Evolutionary conservation across 805 yeast genomes (phyloP).

Genomic region (Kurtzmaniella fragi): DNA sequence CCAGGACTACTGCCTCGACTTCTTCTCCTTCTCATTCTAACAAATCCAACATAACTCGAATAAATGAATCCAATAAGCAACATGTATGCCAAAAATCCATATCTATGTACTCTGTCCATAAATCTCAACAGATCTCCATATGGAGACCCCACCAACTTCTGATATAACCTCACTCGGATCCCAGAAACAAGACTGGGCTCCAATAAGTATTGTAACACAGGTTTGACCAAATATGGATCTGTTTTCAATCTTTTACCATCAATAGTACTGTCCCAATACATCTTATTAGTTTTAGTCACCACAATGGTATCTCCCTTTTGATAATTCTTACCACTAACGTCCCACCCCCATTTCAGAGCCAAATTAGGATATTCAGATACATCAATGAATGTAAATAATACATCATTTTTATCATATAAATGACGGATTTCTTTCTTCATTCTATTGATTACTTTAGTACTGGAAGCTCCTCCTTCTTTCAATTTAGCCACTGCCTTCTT

Average conservation of each 20-base stretch:
- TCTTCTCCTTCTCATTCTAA: slow-evolving; percentile 4
- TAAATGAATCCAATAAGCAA: slow-evolving; percentile 11
- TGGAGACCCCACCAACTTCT: slow-evolving; percentile 41
- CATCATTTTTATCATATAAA: slow-evolving; percentile 38
- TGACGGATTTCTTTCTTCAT: slow-evolving; percentile 48
- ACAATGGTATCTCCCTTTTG: slow-evolving; percentile 54
- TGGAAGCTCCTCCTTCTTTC: slow-evolving; percentile 34
- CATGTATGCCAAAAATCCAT: slow-evolving; percentile 42
- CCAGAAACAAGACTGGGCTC: slow-evolving; percentile 20
- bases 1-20: slow-evolving; percentile 1
- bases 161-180: slow-evolving; percentile 8
- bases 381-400: slow-evolving; percentile 49
- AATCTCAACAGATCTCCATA: slow-evolving; percentile 31
- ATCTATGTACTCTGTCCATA: slow-evolving; percentile 40
- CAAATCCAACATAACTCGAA: slow-evolving; percentile 2
- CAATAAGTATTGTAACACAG: slow-evolving; percentile 36
- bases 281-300: slow-evolving; percentile 39
- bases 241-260: slow-evolving; percentile 33
- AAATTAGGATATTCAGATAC: slow-evolving; percentile 29
- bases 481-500: slow-evolving; percentile 37
- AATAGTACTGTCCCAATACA: slow-evolving; percentile 27
- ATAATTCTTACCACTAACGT: slow-evolving; percentile 25
- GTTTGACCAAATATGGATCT: slow-evolving; percentile 25
- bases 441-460: slow-evolving; percentile 40
- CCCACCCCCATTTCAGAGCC: slow-evolving; percentile 31